Percentiles rank a stretch among this genome's conserved stretches.
These are phyloP conservation scores for Lactarius indigo DNA, from an alignment of 768 basidiomycete species.

Conservation along the genomic window DNA sequence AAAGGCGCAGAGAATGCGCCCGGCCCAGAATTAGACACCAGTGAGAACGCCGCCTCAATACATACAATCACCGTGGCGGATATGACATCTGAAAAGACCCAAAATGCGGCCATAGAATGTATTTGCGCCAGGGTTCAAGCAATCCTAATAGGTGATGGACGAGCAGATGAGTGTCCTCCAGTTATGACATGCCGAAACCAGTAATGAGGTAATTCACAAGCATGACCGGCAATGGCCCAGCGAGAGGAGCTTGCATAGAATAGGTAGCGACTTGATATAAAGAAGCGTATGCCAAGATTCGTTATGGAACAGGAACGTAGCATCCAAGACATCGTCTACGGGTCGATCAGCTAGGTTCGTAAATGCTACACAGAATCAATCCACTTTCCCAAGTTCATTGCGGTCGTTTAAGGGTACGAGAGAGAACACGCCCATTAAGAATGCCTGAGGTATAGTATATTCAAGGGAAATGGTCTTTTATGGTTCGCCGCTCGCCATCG, in stretches of 20 bases:
- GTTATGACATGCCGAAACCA: conserved; percentile 44
- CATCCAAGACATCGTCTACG: conserved; percentile 2
- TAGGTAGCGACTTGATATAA: conserved; percentile 33
- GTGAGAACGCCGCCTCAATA: not conserved
- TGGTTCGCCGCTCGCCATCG: no score
- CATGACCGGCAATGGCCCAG: conserved; percentile 45
- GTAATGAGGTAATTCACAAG: conserved; percentile 41
- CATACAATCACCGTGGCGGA: not conserved
- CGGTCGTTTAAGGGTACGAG: conserved; percentile 39
- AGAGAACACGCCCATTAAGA: conserved; percentile 37
- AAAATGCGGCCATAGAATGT: conserved; percentile 28
- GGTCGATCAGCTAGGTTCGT: not conserved
- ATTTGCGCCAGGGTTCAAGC: conserved; percentile 47
- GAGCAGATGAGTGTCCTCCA: not conserved
- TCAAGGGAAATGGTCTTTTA: not conserved
- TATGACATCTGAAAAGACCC: conserved; percentile 31
- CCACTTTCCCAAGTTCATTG: conserved; percentile 44
- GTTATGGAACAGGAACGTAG: not conserved
- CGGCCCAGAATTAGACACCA: conserved; percentile 25
- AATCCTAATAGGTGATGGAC: not conserved
- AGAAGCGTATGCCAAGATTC: conserved; percentile 25
- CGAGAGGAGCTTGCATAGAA: conserved; percentile 38
- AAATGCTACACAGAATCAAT: conserved; percentile 13
- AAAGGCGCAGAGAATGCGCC: conserved; percentile 42
- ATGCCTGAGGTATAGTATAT: conserved; percentile 35